Percentiles rank a stretch among this genome's conserved stretches.
Evolutionary conservation across 345 rosid genomes (phyloP).

Genomic region (Linum trigynum): DNA sequence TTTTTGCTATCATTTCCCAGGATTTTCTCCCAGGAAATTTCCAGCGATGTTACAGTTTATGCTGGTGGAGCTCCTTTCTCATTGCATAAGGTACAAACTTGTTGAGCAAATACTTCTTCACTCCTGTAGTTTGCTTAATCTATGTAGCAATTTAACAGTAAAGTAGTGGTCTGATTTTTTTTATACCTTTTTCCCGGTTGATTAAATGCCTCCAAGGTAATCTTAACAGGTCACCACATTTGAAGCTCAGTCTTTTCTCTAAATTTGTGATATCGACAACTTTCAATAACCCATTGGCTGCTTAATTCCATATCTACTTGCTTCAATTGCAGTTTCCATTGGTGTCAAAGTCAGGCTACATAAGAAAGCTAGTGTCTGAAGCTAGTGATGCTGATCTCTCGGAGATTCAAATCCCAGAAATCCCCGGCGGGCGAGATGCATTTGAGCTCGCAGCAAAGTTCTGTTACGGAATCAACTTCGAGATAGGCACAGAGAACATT

Average conservation of each 20-base stretch:
- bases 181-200: too few species aligned
- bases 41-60: constrained; percentile 77
- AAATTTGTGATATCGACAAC: too few species aligned
- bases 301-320: not conserved
- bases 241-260: too few species aligned
- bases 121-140: too few species aligned
- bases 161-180: too few species aligned
- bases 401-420: constrained; percentile 38
- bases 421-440: constrained; percentile 69
- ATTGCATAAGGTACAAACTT: constrained; percentile 56
- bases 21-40: constrained; percentile 92
- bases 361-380: constrained; percentile 58
- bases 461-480: constrained; percentile 88
- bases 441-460: constrained; percentile 86
- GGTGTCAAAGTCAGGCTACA: constrained; percentile 64
- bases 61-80: constrained; percentile 69
- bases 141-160: too few species aligned
- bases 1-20: constrained; percentile 26
- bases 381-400: constrained; percentile 51
- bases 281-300: not conserved
- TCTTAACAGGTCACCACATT: too few species aligned
- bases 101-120: too few species aligned
- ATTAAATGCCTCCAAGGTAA: too few species aligned
- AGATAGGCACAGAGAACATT: constrained; percentile 67
- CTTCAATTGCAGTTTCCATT: constrained; percentile 52